A percentile compares a stretch with the other conserved stretches of the same genome.
Conservation (phyloP, 192 early-diverging fungal genomes). For the Backusella psychrophila region DNA sequence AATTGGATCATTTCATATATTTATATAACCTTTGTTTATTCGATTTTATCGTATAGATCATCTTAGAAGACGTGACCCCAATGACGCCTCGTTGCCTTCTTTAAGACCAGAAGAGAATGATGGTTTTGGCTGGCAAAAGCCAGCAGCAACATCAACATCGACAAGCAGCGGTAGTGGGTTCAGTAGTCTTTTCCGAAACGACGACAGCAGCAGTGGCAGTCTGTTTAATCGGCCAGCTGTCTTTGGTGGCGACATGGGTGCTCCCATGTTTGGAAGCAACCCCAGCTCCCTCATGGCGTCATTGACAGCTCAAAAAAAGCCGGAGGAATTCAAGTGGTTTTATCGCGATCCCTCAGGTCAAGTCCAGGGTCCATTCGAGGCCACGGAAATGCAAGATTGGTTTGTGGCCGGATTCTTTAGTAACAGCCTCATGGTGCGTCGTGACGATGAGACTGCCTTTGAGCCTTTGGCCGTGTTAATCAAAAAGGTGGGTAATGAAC, state of each 20-base stretch:
- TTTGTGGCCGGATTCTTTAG: conserved; percentile 84
- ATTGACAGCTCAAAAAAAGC: conserved; percentile 1
- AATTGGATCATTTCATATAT: not conserved
- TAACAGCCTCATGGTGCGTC: conserved; percentile 75
- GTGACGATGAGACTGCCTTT: conserved; percentile 74
- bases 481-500: conserved; percentile 58
- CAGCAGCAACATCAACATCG: not conserved
- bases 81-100: not conserved
- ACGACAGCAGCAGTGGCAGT: not conserved
- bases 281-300: not conserved
- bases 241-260: conserved; percentile 1
- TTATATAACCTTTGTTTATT: not conserved
- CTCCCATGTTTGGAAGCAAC: not conserved
- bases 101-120: not conserved
- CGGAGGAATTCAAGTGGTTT: conserved; percentile 63
- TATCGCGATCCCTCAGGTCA: conserved; percentile 84
- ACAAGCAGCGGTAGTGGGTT: not conserved
- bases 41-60: not conserved
- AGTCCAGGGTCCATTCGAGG: conserved; percentile 88
- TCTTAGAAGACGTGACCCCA: conserved; percentile 3
- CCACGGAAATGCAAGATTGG: conserved; percentile 96
- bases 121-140: not conserved
- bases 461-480: conserved; percentile 73
- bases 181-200: not conserved
- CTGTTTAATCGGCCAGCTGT: not conserved